Evolutionary conservation across 1,284 basidiomycete genomes (phyloP).

Genomic region (Macrocystidia cucumis): DNA sequence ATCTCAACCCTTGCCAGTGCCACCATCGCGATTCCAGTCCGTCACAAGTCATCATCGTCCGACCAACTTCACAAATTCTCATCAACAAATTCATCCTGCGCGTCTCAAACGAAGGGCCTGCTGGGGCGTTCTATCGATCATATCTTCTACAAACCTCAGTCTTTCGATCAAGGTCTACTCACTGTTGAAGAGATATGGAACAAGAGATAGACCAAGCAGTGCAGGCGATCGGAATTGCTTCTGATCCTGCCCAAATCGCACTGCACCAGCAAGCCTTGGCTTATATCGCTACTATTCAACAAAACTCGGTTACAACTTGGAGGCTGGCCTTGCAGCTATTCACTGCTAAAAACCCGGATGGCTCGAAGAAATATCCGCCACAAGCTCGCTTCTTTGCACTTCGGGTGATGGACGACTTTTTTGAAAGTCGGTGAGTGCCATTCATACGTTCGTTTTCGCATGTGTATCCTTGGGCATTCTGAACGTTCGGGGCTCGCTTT

Average conservation of each 20-base stretch:
- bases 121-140: too few species aligned
- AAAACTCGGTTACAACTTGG: constrained; percentile 74
- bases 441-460: not conserved
- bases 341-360: constrained; percentile 50
- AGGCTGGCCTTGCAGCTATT: constrained; percentile 70
- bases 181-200: constrained; percentile 50
- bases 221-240: constrained; percentile 79
- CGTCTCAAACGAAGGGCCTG: too few species aligned
- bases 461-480: not conserved
- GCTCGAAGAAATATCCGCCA: constrained; percentile 57
- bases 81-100: too few species aligned
- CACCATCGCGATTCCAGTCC: too few species aligned
- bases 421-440: constrained; percentile 71
- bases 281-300: constrained; percentile 73
- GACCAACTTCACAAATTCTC: too few species aligned
- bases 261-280: constrained; percentile 77
- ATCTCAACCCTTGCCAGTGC: too few species aligned
- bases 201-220: constrained; percentile 70
- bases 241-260: constrained; percentile 62
- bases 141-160: constrained; percentile 3
- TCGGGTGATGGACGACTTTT: constrained; percentile 79
- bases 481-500: too few species aligned
- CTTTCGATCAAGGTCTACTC: constrained; percentile 2
- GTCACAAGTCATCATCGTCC: too few species aligned
- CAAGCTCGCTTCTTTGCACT: constrained; percentile 83